Conservation (phyloP, 164 flowering plant genomes). For the Santalum album region DNA sequence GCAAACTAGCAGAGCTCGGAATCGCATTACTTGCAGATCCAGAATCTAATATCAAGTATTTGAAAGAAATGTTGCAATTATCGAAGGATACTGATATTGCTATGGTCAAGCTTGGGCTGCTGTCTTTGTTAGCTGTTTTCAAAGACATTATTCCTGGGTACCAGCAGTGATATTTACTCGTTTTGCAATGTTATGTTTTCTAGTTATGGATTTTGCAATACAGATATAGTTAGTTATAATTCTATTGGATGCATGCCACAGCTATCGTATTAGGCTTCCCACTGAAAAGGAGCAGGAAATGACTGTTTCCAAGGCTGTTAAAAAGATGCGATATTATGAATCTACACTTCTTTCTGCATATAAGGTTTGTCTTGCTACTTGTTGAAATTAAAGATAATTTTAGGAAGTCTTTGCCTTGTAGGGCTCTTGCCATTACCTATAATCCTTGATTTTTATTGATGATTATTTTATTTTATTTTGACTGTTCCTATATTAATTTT, state of each 20-base stretch:
- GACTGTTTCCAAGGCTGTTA: conserved; percentile 79
- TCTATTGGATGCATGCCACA: conserved; percentile 18
- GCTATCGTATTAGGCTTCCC: conserved; percentile 94
- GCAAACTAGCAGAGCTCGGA: conserved; percentile 82
- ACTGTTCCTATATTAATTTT: too few relatives aligned
- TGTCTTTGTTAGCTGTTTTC: conserved; percentile 77
- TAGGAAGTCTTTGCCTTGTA: too few relatives aligned
- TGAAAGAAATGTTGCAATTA: conserved; percentile 66
- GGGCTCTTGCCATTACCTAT: too few relatives aligned
- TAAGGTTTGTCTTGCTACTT: conserved; percentile 44
- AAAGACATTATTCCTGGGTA: conserved; percentile 96
- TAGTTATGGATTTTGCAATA: background rate
- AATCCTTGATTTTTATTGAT: too few relatives aligned
- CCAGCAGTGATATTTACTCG: too few relatives aligned
- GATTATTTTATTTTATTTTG: too few relatives aligned
- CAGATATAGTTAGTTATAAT: background rate
- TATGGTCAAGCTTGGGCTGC: conserved; percentile 61
- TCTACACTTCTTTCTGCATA: conserved; percentile 71
- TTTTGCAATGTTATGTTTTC: background rate
- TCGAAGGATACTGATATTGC: conserved; percentile 51
- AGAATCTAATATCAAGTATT: conserved; percentile 62
- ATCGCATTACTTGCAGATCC: conserved; percentile 74
- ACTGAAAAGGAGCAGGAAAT: conserved; percentile 89
- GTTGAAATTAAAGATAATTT: too few relatives aligned
- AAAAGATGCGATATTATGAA: conserved; percentile 76